These are phyloP conservation scores for Nemophila menziesii DNA, from an alignment of 257 asterid species.

Conservation along the genomic window DNA sequence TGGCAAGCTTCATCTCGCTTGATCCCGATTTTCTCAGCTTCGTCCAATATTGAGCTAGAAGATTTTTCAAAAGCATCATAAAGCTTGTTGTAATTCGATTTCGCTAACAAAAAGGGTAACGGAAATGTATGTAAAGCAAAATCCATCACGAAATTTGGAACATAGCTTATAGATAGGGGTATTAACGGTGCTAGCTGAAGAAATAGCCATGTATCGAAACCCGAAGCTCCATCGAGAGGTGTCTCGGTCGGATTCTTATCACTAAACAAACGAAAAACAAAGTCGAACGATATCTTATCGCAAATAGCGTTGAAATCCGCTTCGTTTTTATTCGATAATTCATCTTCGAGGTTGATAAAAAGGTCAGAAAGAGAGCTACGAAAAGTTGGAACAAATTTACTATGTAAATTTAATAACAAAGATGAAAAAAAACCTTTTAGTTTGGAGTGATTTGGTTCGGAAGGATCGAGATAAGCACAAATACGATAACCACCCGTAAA, in stretches of 20 bases:
- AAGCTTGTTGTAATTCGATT: conserved; percentile 35
- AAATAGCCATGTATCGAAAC: conserved; percentile 44
- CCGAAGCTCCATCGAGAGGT: conserved; percentile 26
- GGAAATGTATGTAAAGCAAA: conserved; percentile 36
- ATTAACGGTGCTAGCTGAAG: conserved; percentile 51
- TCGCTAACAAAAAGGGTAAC: conserved; percentile 30
- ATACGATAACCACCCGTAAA: conserved; percentile 61
- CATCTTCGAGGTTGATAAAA: conserved; percentile 36
- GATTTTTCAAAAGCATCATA: conserved; percentile 28
- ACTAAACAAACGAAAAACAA: conserved; percentile 50
- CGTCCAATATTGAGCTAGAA: conserved; percentile 27
- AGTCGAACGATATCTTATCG: conserved; percentile 47
- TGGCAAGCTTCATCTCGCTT: conserved; percentile 72
- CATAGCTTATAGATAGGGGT: conserved; percentile 25
- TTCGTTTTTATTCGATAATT: conserved; percentile 23
- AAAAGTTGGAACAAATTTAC: conserved; percentile 33
- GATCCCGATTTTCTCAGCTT: conserved; percentile 39
- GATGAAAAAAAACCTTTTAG: conserved; percentile 36
- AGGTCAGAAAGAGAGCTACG: conserved; percentile 23
- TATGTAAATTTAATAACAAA: conserved; percentile 23
- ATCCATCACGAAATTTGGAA: conserved; percentile 52
- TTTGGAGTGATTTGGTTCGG: conserved; percentile 35
- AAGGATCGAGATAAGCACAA: conserved; percentile 57
- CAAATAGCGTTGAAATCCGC: conserved; percentile 32
- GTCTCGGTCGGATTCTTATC: conserved; percentile 26